These are phyloP conservation scores for Cucurbita argyrosperma DNA, from an alignment of 306 rosid species.

Conservation along the genomic window DNA sequence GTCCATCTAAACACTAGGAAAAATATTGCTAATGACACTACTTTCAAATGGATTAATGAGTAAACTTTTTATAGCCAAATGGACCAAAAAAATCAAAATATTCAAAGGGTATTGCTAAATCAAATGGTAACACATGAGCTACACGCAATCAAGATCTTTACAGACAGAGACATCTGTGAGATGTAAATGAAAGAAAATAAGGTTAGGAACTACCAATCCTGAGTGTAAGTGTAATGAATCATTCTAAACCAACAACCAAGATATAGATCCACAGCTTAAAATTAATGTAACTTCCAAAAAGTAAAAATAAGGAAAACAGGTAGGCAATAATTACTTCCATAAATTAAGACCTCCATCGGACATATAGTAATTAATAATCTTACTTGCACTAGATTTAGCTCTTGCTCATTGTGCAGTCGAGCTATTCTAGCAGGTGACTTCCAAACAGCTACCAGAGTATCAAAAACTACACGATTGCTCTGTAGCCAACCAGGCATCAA, in stretches of 20 bases:
- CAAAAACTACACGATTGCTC: conserved; percentile 72
- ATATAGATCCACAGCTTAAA: not conserved
- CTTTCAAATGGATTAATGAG: not conserved
- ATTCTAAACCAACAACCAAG: not conserved
- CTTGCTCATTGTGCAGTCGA: conserved; percentile 84
- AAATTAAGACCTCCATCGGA: not conserved
- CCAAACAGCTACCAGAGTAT: conserved; percentile 81
- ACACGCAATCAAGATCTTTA: not conserved
- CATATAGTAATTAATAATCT: conserved; percentile 8
- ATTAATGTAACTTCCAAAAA: not conserved
- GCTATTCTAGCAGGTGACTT: conserved; percentile 82
- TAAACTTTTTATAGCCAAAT: not conserved
- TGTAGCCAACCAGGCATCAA: conserved; percentile 88
- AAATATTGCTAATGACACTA: not conserved
- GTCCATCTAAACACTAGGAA: not conserved
- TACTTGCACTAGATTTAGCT: conserved; percentile 86
- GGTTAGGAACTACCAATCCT: not conserved
- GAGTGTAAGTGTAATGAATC: not conserved
- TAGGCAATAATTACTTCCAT: not conserved
- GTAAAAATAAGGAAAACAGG: not conserved
- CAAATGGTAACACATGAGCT: not conserved
- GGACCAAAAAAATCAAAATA: not conserved
- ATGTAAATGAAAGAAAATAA: not conserved
- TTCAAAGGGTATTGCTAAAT: not conserved
- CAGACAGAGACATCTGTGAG: not conserved